phyloP scores from a whole-genome alignment of 2,329 filamentous ascomycete genomes.

The Parasarocladium wereldwijsianum region DNA sequence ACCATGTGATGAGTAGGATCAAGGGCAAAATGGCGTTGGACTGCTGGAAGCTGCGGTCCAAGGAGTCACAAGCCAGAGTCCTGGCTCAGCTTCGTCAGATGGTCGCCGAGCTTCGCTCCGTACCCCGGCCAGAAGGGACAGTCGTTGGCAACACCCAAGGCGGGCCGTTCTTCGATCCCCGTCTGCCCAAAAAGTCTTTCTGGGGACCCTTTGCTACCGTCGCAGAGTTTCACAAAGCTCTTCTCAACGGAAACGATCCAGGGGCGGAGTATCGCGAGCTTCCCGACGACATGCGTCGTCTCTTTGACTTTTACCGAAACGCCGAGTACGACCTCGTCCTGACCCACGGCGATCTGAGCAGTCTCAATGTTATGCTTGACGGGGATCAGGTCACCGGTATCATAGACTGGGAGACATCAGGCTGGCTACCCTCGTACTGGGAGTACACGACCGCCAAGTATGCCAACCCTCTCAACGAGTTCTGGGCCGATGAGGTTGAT shows the following conservation, averaged over 20 bases:
- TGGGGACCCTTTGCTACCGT: constrained; percentile 14
- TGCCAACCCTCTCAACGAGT: constrained; percentile 11
- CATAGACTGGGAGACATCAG: constrained; percentile 19
- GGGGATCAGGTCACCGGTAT: constrained; percentile 29
- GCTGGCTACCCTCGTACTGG: constrained; percentile 20
- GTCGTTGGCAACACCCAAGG: constrained; percentile 9
- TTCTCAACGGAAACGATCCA: constrained; percentile 6
- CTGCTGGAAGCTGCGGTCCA: constrained; percentile 7
- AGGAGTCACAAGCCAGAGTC: constrained; percentile 9
- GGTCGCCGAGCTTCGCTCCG: constrained; percentile 8
- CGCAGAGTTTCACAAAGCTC: constrained; percentile 12
- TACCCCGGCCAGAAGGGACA: constrained; percentile 4
- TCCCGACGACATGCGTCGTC: constrained; percentile 6
- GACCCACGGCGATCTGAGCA: constrained; percentile 29
- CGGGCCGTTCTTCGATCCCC: constrained; percentile 11
- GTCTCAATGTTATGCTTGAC: constrained; percentile 25
- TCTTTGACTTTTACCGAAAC: constrained; percentile 10
- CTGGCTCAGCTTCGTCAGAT: constrained; percentile 10
- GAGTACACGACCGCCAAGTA: constrained; percentile 15
- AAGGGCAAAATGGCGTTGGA: constrained; percentile 10
- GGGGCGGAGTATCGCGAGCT: constrained; percentile 1
- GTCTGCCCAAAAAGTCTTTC: constrained; percentile 8
- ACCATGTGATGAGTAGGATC: constrained; percentile 27
- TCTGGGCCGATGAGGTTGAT: constrained; percentile 11
- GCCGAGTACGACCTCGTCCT: constrained; percentile 15